Evolutionary conservation across 108 stramenopile genomes (phyloP).

Genomic region (Seminavis robusta): DNA sequence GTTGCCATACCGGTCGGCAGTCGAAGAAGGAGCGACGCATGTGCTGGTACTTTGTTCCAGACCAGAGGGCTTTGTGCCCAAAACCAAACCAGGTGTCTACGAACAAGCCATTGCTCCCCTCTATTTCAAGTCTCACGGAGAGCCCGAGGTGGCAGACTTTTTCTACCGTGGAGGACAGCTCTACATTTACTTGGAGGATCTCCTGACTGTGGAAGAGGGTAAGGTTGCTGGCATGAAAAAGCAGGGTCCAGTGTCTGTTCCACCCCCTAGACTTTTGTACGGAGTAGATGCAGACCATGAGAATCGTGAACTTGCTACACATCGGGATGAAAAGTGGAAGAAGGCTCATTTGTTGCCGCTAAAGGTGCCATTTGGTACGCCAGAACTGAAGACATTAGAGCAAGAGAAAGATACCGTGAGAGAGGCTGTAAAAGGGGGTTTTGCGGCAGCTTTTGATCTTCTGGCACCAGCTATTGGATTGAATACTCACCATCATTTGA

Average conservation of each 20-base stretch:
- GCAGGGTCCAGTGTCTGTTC: constrained; percentile 44
- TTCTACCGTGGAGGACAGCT: constrained; percentile 80
- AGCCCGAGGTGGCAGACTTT: constrained; percentile 54
- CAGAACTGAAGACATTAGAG: constrained; percentile 51
- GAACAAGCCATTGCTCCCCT: constrained; percentile 67
- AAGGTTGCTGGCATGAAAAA: constrained; percentile 1
- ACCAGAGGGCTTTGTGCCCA: constrained; percentile 51
- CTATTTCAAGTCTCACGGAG: constrained; percentile 67
- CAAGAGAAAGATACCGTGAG: constrained; percentile 65
- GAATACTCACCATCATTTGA: not conserved
- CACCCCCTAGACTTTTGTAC: constrained; percentile 69
- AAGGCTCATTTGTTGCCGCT: constrained; percentile 67
- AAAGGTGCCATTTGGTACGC: constrained; percentile 48
- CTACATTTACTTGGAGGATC: constrained; percentile 77
- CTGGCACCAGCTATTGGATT: constrained; percentile 53
- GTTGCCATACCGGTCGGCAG: constrained; percentile 71
- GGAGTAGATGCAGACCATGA: constrained; percentile 26
- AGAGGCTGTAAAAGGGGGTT: constrained; percentile 65
- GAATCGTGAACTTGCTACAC: constrained; percentile 8
- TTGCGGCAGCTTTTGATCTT: constrained; percentile 68
- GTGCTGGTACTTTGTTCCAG: constrained; percentile 61
- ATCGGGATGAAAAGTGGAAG: constrained; percentile 38
- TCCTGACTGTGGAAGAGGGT: constrained; percentile 64
- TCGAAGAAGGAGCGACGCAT: constrained; percentile 79
- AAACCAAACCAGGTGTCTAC: constrained; percentile 65